phyloP scores from a whole-genome alignment of 2,329 filamentous ascomycete genomes.

The Fonsecaea erecta region DNA sequence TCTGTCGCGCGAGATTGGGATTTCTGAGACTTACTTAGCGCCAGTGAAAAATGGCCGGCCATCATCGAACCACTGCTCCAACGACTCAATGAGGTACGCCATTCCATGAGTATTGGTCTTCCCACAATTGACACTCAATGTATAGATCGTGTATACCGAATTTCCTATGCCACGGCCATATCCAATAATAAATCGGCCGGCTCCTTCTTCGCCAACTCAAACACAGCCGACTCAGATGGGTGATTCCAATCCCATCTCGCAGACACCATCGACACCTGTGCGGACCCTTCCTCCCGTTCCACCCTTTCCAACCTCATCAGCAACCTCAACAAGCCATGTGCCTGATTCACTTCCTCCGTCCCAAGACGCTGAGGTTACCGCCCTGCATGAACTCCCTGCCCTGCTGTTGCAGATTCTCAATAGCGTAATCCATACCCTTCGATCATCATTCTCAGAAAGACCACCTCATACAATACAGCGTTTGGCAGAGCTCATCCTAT shows the following conservation, averaged over 20 bases:
- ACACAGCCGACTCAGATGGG: slow-evolving; percentile 37
- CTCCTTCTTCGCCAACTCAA: slow-evolving; percentile 39
- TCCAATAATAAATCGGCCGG: slow-evolving; percentile 52
- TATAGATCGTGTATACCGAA: slow-evolving; percentile 72
- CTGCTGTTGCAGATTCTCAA: slow-evolving; percentile 67
- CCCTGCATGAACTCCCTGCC: slow-evolving; percentile 58
- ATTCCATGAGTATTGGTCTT: background rate
- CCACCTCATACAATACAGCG: slow-evolving; percentile 94
- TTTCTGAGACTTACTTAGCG: slow-evolving; percentile 41
- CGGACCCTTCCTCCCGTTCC: slow-evolving; percentile 46
- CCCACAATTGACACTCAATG: slow-evolving; percentile 10
- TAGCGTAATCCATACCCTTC: slow-evolving; percentile 65
- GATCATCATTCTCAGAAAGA: slow-evolving; percentile 68
- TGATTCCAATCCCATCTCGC: slow-evolving; percentile 42
- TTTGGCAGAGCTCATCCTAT: slow-evolving; percentile 80
- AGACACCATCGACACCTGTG: slow-evolving; percentile 43
- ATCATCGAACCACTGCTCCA: slow-evolving; percentile 69
- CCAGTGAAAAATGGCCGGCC: slow-evolving; percentile 70
- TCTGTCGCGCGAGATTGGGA: slow-evolving; percentile 15
- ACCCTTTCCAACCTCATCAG: slow-evolving; percentile 43
- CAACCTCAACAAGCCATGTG: slow-evolving; percentile 47
- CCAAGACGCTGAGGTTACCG: slow-evolving; percentile 50
- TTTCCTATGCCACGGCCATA: slow-evolving; percentile 70
- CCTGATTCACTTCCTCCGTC: slow-evolving; percentile 50
- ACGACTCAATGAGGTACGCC: slow-evolving; percentile 67